Conservation (phyloP, 495 filamentous ascomycete species). For the Penicillium alfredii region DNA sequence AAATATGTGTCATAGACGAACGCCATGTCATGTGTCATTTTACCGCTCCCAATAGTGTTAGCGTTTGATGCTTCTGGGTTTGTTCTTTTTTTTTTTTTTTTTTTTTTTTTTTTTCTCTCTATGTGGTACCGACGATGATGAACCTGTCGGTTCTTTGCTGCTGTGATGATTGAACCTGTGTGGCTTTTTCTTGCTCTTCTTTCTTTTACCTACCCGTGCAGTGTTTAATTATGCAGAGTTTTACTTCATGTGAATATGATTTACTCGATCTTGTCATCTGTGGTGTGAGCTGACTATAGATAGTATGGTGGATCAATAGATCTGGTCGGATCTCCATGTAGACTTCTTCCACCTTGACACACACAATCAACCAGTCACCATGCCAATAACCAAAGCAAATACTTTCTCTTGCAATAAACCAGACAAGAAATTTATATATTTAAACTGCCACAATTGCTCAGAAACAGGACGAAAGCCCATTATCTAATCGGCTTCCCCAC, state of each 20-base stretch:
- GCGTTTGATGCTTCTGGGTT: slow-evolving; percentile 1
- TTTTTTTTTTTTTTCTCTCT: slow-evolving; percentile 1
- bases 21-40: slow-evolving; percentile 14
- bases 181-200: not conserved
- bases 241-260: slow-evolving; percentile 18
- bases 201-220: not conserved
- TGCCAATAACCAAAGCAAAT: no score
- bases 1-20: slow-evolving; percentile 20
- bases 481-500: no score
- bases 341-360: no score
- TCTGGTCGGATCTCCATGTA: no score
- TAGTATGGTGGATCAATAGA: no score
- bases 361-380: no score
- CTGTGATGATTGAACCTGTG: not conserved
- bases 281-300: no score
- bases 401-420: no score
- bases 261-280: slow-evolving; percentile 4
- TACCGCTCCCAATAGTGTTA: slow-evolving; percentile 2
- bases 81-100: not conserved
- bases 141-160: not conserved
- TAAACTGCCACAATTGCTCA: no score
- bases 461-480: no score
- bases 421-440: no score
- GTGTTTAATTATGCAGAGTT: slow-evolving; percentile 9
- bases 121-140: no score